These are phyloP conservation scores for Nicotiana sylvestris DNA, from an alignment of 257 asterid species.

Conservation along the genomic window DNA sequence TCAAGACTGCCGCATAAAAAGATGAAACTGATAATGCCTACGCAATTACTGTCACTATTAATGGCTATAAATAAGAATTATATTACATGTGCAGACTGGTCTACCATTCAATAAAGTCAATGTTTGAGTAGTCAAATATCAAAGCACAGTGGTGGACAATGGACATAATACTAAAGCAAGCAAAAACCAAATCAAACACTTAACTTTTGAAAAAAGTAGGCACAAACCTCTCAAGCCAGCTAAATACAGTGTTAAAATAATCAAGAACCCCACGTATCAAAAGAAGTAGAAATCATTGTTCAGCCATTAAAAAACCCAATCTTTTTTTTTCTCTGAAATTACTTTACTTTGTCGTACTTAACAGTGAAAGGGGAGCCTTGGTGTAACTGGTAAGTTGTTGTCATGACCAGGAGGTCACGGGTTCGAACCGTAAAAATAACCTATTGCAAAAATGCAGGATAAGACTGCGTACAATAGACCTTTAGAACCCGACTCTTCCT, in stretches of 20 bases:
- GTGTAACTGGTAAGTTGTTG: too few species aligned
- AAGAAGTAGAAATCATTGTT: constrained; percentile 55
- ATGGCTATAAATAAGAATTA: not conserved
- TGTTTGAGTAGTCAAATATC: constrained; percentile 26
- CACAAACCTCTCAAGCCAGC: constrained; percentile 35
- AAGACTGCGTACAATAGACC: too few species aligned
- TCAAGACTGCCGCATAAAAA: constrained; percentile 6
- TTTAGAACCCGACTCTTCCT: too few species aligned
- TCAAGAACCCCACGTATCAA: constrained; percentile 44
- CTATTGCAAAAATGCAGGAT: too few species aligned
- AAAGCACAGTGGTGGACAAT: constrained; percentile 24
- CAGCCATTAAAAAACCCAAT: not conserved
- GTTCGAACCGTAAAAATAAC: too few species aligned
- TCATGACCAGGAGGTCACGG: too few species aligned
- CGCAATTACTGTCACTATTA: not conserved
- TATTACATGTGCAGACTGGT: constrained; percentile 9
- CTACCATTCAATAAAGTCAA: constrained; percentile 44
- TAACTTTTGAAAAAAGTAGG: constrained; percentile 26
- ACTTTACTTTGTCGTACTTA: constrained; percentile 13
- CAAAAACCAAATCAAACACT: constrained; percentile 14
- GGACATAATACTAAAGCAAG: constrained; percentile 16
- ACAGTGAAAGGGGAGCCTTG: too few species aligned
- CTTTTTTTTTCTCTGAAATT: constrained; percentile 26
- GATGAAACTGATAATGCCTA: constrained; percentile 1
- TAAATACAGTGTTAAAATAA: constrained; percentile 24